Base-by-base conservation (phyloP, 495 filamentous ascomycete genomes). In the Aspergillus nidulans region DNA sequence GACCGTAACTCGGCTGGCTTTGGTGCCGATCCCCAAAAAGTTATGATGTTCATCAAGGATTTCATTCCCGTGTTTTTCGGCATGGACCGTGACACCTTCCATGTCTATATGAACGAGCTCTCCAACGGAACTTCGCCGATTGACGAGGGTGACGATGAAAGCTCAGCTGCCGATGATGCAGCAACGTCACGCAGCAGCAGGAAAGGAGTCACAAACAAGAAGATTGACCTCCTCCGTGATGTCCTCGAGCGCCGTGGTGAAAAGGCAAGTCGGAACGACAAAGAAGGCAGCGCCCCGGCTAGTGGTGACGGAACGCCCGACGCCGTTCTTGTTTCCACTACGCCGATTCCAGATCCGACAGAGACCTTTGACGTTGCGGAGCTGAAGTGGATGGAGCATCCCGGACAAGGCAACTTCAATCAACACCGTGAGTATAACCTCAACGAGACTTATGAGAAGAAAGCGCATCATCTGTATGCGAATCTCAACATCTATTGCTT, bases 21-120 rank as follows among this genome's bases (percentile, higher is more conserved):
- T 55, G 77, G 77, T 13, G 74, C 81, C 12, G 95, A 97, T 60
- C 84, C 88, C 24, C 77, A 86, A 52, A 85, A 87, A 23, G 82
- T 96, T 32, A 77, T 85, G 58, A 82, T 82, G 16, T 97, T 97
- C 69, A 84, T 97, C 58, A 88, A 90, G 63, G 86, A 87, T 23
- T 96, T 97, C 59, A 83, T 97, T 50, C 85, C 91, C 0, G 73
- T 83, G 1, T 97, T 97, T 77, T 97, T 97, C 59, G 90, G 88
- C 39, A 75, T 97, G 57, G 81, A 92, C 43, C 80, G 82, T 4
- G 85, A 88, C 7, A 81, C 79, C 18, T 89, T 96, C 54, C 82
- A 89, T 53, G 80, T 86, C n/a, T 82, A 83, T 49, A 83, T 96
- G 58, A 81, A 82, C 53, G 87, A 88, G 59, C 81, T 89, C 24